Percentiles rank a stretch among this genome's conserved stretches.
Evolutionary conservation across 2,329 filamentous ascomycete genomes (phyloP).

Genomic region (Cadophora gregata): DNA sequence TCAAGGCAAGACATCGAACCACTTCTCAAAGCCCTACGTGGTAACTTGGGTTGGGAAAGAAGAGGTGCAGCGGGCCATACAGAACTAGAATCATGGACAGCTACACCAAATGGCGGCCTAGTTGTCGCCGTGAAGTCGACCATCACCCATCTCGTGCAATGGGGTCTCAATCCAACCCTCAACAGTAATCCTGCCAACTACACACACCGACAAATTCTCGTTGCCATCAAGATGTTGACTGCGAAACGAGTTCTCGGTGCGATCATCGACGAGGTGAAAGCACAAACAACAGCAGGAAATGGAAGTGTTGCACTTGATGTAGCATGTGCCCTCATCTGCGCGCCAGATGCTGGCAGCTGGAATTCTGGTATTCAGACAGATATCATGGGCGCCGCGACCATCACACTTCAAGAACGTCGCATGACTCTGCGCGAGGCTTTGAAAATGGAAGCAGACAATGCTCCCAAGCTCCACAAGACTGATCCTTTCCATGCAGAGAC

Average conservation of each 20-base stretch:
- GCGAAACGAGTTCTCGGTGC: constrained; percentile 63
- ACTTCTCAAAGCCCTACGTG: constrained; percentile 67
- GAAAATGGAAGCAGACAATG: constrained; percentile 40
- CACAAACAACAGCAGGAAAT: constrained; percentile 64
- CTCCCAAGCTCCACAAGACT: constrained; percentile 38
- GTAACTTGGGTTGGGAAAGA: constrained; percentile 62
- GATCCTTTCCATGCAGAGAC: constrained; percentile 41
- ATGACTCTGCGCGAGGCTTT: constrained; percentile 43
- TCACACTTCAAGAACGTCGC: constrained; percentile 37
- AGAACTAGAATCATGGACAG: constrained; percentile 73
- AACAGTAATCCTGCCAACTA: constrained; percentile 68
- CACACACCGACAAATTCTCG: constrained; percentile 73
- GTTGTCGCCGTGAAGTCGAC: constrained; percentile 63
- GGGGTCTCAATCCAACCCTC: constrained; percentile 64
- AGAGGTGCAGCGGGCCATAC: constrained; percentile 66
- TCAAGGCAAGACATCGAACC: constrained; percentile 73
- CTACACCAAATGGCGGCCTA: constrained; percentile 61
- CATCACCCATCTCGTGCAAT: constrained; percentile 67
- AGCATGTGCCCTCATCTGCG: constrained; percentile 71
- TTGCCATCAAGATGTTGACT: constrained; percentile 65
- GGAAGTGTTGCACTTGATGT: constrained; percentile 71
- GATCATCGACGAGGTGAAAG: constrained; percentile 71
- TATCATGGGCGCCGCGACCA: constrained; percentile 21
- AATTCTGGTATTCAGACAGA: constrained; percentile 23
- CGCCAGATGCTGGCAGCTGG: constrained; percentile 58